phyloP scores from a whole-genome alignment of 1,284 basidiomycete genomes.

The Ustilago bromivora region DNA sequence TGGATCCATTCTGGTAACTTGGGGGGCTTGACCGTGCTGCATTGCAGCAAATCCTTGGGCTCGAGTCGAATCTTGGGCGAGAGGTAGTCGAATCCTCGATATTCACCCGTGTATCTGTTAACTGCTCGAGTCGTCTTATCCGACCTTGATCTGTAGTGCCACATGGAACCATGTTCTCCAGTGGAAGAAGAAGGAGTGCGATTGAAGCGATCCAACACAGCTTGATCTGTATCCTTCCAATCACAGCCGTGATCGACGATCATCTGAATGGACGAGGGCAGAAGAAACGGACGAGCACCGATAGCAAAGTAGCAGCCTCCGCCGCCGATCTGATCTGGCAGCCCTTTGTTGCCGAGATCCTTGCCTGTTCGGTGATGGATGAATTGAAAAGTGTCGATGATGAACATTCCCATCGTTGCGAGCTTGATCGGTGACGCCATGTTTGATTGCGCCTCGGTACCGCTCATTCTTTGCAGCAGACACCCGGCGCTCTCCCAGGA shows the following conservation, averaged over 20 bases:
- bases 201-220: constrained; percentile 77
- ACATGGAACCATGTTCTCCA: constrained; percentile 72
- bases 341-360: constrained; percentile 40
- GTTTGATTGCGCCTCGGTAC: not conserved
- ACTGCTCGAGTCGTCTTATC: constrained; percentile 79
- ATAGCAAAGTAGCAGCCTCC: constrained; percentile 79
- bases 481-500: not conserved
- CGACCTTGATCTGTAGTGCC: constrained; percentile 78
- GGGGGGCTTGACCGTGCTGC: constrained; percentile 72
- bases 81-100: constrained; percentile 82
- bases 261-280: constrained; percentile 72
- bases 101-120: constrained; percentile 81
- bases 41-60: constrained; percentile 76
- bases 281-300: constrained; percentile 81
- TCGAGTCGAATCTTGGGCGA: constrained; percentile 80
- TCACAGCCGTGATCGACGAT: constrained; percentile 85
- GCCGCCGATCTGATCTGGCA: constrained; percentile 80
- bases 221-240: constrained; percentile 77
- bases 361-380: constrained; percentile 23
- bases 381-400: constrained; percentile 55
- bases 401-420: constrained; percentile 59
- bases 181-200: constrained; percentile 68
- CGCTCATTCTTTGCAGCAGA: not conserved
- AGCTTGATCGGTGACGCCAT: constrained; percentile 23
- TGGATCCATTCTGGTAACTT: constrained; percentile 77